Evolutionary conservation across 2,329 filamentous ascomycete species (phyloP).

Genomic region (Incumbomyces lentus): DNA sequence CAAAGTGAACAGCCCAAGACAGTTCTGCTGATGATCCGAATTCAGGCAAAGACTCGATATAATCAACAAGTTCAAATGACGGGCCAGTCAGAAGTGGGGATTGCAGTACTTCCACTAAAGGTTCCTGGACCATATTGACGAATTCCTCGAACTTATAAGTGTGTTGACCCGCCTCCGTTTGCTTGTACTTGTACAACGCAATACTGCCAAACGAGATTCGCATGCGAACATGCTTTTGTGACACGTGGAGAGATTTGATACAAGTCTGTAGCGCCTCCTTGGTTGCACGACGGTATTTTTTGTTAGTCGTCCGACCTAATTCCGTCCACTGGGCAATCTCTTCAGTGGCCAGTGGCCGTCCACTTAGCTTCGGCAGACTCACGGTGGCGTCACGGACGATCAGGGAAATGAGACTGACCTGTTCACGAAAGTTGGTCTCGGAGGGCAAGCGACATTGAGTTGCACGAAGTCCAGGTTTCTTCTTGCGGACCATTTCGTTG

Average conservation of each 20-base stretch:
- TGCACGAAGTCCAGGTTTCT: conserved; percentile 12
- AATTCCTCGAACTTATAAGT: conserved; percentile 31
- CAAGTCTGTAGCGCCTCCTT: conserved; percentile 24
- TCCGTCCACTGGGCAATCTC: conserved; percentile 20
- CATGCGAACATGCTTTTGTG: conserved; percentile 31
- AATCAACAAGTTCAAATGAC: conserved; percentile 21
- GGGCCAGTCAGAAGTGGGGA: conserved; percentile 13
- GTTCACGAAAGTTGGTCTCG: conserved; percentile 13
- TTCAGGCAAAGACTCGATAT: conserved; percentile 18
- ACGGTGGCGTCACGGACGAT: neutral
- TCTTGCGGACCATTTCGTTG: conserved; percentile 15
- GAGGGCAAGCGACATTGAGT: conserved; percentile 15
- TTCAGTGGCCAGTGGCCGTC: neutral
- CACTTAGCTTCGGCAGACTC: neutral
- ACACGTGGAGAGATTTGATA: conserved; percentile 25
- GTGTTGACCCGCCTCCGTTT: conserved; percentile 20
- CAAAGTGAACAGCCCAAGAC: conserved; percentile 32
- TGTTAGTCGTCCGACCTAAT: conserved; percentile 18
- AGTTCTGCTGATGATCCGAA: conserved; percentile 21
- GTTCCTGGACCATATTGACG: conserved; percentile 29
- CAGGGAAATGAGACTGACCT: conserved; percentile 9
- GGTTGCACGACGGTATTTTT: conserved; percentile 25
- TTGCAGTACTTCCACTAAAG: conserved; percentile 14
- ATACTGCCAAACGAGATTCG: conserved; percentile 34
- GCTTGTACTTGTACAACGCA: conserved; percentile 28